Evolutionary conservation across 441 rosid species (phyloP).

Genomic region (Daphne laureola): DNA sequence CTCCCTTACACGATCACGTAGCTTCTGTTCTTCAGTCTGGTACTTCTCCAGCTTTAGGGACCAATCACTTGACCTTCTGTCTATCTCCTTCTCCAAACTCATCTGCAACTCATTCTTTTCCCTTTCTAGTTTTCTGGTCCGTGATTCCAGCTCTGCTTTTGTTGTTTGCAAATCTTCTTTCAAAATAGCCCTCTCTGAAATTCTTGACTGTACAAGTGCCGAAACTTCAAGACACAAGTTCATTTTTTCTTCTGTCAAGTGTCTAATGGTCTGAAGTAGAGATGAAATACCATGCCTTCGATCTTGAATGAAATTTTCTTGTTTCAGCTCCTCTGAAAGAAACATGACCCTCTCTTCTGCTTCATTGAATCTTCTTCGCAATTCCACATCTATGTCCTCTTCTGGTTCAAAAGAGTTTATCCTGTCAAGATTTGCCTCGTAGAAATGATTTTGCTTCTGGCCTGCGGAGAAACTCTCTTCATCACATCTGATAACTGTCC

Average conservation of each 20-base stretch:
- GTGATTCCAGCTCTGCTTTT: slow-evolving; percentile 52
- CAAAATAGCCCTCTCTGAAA: slow-evolving; percentile 52
- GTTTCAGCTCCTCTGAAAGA: slow-evolving; percentile 64
- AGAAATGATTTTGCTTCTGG: slow-evolving; percentile 24
- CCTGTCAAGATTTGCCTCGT: slow-evolving; percentile 22
- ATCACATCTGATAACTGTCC: slow-evolving; percentile 23
- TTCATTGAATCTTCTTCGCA: slow-evolving; percentile 50
- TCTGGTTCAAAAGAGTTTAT: slow-evolving; percentile 27
- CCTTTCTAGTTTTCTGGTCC: slow-evolving; percentile 48
- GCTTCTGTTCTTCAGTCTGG: slow-evolving; percentile 80
- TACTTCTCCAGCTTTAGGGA: slow-evolving; percentile 70
- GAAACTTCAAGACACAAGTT: slow-evolving; percentile 72
- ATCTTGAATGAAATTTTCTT: slow-evolving; percentile 45
- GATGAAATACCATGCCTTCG: slow-evolving; percentile 54
- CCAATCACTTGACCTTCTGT: slow-evolving; percentile 96
- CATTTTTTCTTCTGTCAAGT: slow-evolving; percentile 58
- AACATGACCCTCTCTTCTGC: slow-evolving; percentile 63
- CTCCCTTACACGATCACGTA: slow-evolving; percentile 87
- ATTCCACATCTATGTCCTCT: slow-evolving; percentile 45
- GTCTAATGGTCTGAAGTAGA: slow-evolving; percentile 50
- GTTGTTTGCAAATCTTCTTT: slow-evolving; percentile 53
- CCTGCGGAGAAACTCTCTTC: slow-evolving; percentile 28
- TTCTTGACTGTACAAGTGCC: slow-evolving; percentile 50
- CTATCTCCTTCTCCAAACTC: slow-evolving; percentile 86
- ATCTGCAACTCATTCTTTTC: slow-evolving; percentile 79